Conservation (phyloP, 1,284 basidiomycete genomes). For the Ganoderma sp. region DNA sequence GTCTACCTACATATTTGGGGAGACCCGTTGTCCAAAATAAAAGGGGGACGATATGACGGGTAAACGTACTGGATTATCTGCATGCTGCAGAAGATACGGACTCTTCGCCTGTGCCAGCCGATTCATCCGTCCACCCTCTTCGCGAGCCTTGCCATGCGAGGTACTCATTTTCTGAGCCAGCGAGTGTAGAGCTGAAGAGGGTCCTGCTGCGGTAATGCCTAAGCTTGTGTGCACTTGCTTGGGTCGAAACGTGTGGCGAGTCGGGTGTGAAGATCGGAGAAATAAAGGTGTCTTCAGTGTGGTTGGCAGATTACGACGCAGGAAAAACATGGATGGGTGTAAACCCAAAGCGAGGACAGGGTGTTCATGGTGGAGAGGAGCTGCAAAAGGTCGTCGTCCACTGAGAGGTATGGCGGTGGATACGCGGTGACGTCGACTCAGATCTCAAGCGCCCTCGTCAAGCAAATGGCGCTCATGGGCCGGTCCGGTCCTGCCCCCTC, state of each 20-base stretch:
- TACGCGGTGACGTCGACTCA: background rate
- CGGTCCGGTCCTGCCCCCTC: no score
- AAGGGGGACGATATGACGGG: background rate
- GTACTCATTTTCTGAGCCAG: constrained; percentile 11
- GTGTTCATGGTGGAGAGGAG: background rate
- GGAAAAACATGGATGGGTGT: background rate
- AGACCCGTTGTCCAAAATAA: background rate
- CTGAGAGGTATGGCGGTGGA: no score
- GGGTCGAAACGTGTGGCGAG: background rate
- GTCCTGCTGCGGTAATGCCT: background rate
- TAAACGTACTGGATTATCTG: constrained; percentile 47
- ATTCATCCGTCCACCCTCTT: constrained; percentile 33
- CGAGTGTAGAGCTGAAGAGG: background rate
- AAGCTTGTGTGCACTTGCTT: background rate
- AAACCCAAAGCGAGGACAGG: background rate
- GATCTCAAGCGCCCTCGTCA: background rate
- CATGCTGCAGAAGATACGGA: constrained; percentile 52
- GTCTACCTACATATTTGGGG: constrained; percentile 35
- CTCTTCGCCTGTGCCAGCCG: constrained; percentile 47
- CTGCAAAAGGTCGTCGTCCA: no score
- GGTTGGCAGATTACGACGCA: background rate
- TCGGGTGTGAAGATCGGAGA: background rate
- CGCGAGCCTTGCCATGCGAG: background rate
- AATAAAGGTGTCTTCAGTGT: background rate
- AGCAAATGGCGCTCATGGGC: background rate